phyloP scores from a whole-genome alignment of 352 stramenopile genomes.

The Phytophthora sp. region DNA sequence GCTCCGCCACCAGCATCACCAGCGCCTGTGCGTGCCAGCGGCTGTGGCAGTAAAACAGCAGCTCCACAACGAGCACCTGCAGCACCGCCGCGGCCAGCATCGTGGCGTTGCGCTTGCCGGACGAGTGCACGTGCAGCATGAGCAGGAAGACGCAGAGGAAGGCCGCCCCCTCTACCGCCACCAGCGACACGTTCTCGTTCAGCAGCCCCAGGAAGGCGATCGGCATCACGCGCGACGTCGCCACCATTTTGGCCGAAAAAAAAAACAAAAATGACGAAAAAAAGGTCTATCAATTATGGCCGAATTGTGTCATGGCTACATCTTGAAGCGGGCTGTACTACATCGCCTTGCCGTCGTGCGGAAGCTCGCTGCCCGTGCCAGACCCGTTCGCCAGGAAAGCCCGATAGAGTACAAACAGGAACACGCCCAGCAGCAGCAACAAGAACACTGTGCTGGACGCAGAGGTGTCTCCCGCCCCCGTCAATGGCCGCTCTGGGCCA shows the following conservation, averaged over 20 bases:
- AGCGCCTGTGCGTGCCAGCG: slow-evolving; percentile 77
- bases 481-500: slow-evolving; percentile 26
- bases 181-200: slow-evolving; percentile 81
- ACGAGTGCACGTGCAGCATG: slow-evolving; percentile 79
- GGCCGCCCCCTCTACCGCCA: slow-evolving; percentile 61
- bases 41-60: slow-evolving; percentile 67
- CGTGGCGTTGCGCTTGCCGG: slow-evolving; percentile 74
- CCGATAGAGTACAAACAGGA: slow-evolving; percentile 55
- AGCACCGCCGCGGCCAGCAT: slow-evolving; percentile 56
- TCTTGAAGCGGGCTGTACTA: slow-evolving; percentile 16
- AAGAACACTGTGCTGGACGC: slow-evolving; percentile 46
- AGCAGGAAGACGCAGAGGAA: slow-evolving; percentile 73
- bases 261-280: slow-evolving; percentile 9
- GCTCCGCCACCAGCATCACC: slow-evolving; percentile 68
- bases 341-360: slow-evolving; percentile 38
- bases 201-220: slow-evolving; percentile 72
- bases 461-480: slow-evolving; percentile 36
- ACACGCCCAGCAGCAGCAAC: slow-evolving; percentile 44
- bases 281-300: slow-evolving; percentile 27
- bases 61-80: slow-evolving; percentile 60
- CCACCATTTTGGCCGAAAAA: slow-evolving; percentile 26
- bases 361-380: slow-evolving; percentile 15
- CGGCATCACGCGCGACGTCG: slow-evolving; percentile 59
- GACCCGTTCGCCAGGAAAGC: slow-evolving; percentile 24
- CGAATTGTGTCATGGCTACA: slow-evolving; percentile 23